Evolutionary conservation across 2,329 filamentous ascomycete genomes (phyloP), one percentile per base, ranked within the genome.

Genomic region (Hymenoscyphus fraxineus): DNA sequence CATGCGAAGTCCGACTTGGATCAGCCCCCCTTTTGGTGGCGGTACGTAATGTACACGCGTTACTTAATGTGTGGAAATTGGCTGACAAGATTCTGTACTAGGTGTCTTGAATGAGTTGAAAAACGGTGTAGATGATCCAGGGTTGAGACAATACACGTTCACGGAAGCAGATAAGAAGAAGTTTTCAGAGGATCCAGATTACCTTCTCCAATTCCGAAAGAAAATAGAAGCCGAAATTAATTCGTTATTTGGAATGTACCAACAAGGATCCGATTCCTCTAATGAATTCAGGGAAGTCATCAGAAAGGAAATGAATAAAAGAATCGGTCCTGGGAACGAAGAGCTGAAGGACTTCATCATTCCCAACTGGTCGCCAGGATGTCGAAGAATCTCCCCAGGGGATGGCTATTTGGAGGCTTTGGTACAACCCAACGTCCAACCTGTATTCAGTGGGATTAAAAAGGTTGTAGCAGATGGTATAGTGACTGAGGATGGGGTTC

Each of bases 381-480:
- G 73, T 72, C 75, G 73, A 61, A 76, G 77, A 2, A 75, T 78
- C 59, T 75, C 78, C 1, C 79, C 78, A 1, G 78, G 78, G 1
- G 74, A 77, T 58, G 78, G 78, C 6, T 80, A 79, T 69, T 72
- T 80, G 44, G 78, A 80, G 63, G 76, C 77, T 10, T 72, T 83
- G 47, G 74, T 74, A 2, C 67, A 78, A 61, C 73, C 76, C 12
- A 83, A 85, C 58, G 79, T 83, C 4, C 70, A 75, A n/a, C 76
- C 77, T 6, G 75, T 81, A 38, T 66, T 66, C 62, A 66, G 61
- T 39, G 58, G 61, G 15, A 67, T 72, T 58, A 56, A 59, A 16
- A 75, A 76, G 41, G 77, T 81, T 66, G 80, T 80, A 0, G 76
- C 79, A 60, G 77, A 78, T 5, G 80, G 80, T 0, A 77, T 81